phyloP scores from a whole-genome alignment of 2,329 filamentous ascomycete genomes.

The Scytalidium sp. region DNA sequence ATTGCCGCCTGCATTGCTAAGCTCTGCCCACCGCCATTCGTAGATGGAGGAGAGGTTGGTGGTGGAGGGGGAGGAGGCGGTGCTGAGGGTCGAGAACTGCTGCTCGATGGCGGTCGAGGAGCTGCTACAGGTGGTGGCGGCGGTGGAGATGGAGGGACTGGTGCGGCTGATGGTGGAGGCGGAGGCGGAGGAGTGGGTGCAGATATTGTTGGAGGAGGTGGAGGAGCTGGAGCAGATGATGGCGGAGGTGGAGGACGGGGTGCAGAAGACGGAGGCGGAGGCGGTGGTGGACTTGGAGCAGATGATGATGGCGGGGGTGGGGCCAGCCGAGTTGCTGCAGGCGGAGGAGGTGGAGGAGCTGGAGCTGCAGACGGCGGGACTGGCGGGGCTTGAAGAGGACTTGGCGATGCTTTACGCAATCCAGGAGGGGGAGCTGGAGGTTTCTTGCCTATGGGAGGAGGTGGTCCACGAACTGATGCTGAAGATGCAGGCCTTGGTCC shows the following conservation, averaged over 20 bases:
- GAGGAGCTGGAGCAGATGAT: conserved; percentile 27
- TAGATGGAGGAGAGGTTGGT: conserved; percentile 33
- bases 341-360: conserved; percentile 26
- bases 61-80: conserved; percentile 23
- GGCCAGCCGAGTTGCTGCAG: conserved; percentile 26
- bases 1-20: conserved; percentile 43
- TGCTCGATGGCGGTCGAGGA: conserved; percentile 30
- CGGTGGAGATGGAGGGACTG: conserved; percentile 24
- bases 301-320: conserved; percentile 30
- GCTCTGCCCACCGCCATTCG: conserved; percentile 28
- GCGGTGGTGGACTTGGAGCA: conserved; percentile 27
- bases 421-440: conserved; percentile 57
- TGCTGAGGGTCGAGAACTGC: conserved; percentile 31
- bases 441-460: conserved; percentile 77
- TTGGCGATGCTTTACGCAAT: conserved; percentile 53
- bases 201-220: conserved; percentile 37
- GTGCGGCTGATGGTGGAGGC: conserved; percentile 29
- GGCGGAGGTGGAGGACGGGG: conserved; percentile 32
- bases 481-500: conserved; percentile 57
- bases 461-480: conserved; percentile 64
- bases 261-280: conserved; percentile 31
- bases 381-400: conserved; percentile 30
- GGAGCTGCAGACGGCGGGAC: conserved; percentile 35
- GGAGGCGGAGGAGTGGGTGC: conserved; percentile 33
- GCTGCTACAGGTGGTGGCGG: conserved; percentile 26